These are phyloP conservation scores for Hapsidospora chrysogenum DNA, from an alignment of 495 filamentous ascomycete genomes.

Conservation along the genomic window DNA sequence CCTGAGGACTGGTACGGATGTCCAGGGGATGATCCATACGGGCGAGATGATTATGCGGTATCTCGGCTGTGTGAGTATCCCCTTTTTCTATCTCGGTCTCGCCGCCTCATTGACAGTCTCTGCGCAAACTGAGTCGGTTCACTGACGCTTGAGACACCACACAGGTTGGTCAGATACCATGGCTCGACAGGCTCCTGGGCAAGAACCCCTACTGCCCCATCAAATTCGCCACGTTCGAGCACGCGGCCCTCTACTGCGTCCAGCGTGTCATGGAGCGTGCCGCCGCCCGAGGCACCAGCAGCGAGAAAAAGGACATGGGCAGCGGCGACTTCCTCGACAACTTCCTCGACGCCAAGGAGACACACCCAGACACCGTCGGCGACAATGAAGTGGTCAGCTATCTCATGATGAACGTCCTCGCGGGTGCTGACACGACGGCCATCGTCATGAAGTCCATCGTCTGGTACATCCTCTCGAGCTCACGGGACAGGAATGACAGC, in stretches of 20 bases:
- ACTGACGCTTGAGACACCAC: background rate
- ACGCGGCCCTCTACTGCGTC: background rate
- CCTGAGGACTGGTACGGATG: background rate
- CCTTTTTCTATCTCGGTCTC: background rate
- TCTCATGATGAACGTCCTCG: conserved; percentile 22
- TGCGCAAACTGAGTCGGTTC: background rate
- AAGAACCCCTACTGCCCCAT: conserved; percentile 13
- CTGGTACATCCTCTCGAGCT: background rate
- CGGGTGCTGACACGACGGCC: conserved; percentile 26
- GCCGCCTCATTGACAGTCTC: too few species aligned
- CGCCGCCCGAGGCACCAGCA: conserved; percentile 1
- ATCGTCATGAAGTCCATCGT: conserved; percentile 18
- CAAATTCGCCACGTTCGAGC: conserved; percentile 7
- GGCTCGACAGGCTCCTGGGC: conserved; percentile 12
- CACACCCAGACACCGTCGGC: conserved; percentile 12
- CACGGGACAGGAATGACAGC: too few species aligned
- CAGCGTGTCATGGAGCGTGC: background rate
- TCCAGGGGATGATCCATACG: background rate
- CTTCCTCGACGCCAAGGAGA: conserved; percentile 13
- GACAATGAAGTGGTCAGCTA: conserved; percentile 10
- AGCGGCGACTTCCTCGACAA: conserved; percentile 13
- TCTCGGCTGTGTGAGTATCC: background rate
- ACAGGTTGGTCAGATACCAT: conserved; percentile 12
- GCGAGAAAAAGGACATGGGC: conserved; percentile 8
- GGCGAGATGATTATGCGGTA: background rate